A percentile compares a stretch with the other conserved stretches of the same genome.
These are phyloP conservation scores for Curvularia sp. DNA, from an alignment of 2,329 filamentous ascomycete genomes.

Conservation along the genomic window DNA sequence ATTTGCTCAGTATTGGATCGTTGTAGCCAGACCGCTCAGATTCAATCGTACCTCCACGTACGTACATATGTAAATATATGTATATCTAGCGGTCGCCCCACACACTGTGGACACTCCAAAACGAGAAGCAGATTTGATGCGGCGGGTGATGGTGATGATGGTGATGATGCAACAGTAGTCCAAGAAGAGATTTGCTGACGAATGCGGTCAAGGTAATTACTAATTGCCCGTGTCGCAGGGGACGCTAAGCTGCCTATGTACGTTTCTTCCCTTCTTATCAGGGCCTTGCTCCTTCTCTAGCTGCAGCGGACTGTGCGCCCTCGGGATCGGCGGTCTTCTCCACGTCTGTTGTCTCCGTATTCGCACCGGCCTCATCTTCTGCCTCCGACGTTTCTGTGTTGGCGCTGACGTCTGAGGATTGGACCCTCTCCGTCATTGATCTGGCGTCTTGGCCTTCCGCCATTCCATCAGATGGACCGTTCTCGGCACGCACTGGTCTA, in stretches of 20 bases:
- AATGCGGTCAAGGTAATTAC: constrained; percentile 4
- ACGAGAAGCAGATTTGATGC: not conserved
- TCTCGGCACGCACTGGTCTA: not conserved
- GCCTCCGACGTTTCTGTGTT: constrained; percentile 10
- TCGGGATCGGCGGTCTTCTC: not conserved
- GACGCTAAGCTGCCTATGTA: not conserved
- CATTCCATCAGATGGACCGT: not conserved
- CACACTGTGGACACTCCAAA: not conserved
- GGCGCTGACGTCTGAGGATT: constrained; percentile 7
- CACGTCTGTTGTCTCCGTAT: not conserved
- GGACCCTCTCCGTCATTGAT: not conserved
- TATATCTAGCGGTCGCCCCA: not conserved
- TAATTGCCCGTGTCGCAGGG: constrained; percentile 2
- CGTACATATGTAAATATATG: not conserved
- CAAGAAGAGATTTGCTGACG: not conserved
- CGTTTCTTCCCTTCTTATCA: constrained; percentile 4
- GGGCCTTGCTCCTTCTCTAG: constrained; percentile 4
- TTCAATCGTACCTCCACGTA: constrained; percentile 2
- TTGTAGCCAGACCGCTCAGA: constrained; percentile 1
- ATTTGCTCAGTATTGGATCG: not conserved
- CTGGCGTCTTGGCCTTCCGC: constrained; percentile 9
- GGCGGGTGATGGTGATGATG: not conserved
- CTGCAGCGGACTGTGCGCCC: not conserved
- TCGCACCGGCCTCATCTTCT: not conserved
- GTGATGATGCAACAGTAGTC: not conserved